Percentiles rank a stretch among this genome's conserved stretches.
phyloP scores from a whole-genome alignment of 768 basidiomycete genomes.

The Mycena rebaudengoi region DNA sequence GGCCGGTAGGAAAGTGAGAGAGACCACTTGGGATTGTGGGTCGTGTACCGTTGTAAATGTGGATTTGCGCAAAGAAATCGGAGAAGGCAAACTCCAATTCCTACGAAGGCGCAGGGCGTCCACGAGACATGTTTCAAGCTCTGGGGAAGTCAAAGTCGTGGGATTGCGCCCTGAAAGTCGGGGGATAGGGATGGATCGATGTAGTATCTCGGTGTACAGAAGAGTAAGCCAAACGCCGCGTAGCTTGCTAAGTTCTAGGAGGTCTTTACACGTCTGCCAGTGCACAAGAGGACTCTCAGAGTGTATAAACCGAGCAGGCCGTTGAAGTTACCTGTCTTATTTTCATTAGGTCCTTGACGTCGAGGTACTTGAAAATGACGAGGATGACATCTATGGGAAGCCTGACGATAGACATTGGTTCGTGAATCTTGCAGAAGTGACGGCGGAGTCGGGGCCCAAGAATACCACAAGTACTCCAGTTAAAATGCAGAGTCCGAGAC shows the following conservation, averaged over 20 bases:
- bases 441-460: too few species aligned
- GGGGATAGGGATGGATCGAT: slow-evolving; percentile 57
- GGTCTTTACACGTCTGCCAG: slow-evolving; percentile 55
- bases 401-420: slow-evolving; percentile 22
- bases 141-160: slow-evolving; percentile 44
- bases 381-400: slow-evolving; percentile 62
- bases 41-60: slow-evolving; percentile 34
- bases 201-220: slow-evolving; percentile 50
- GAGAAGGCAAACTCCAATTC: slow-evolving; percentile 58
- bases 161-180: slow-evolving; percentile 41
- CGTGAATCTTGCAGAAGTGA: too few species aligned
- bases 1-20: slow-evolving; percentile 57
- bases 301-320: neutral
- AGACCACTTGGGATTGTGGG: slow-evolving; percentile 46
- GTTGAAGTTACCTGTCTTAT: slow-evolving; percentile 54
- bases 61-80: slow-evolving; percentile 37
- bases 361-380: slow-evolving; percentile 50
- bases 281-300: neutral
- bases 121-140: slow-evolving; percentile 53
- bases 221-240: slow-evolving; percentile 60
- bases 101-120: slow-evolving; percentile 52
- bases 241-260: slow-evolving; percentile 51
- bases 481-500: too few species aligned
- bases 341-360: slow-evolving; percentile 49
- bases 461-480: too few species aligned